Conservation (phyloP, 1,284 basidiomycete genomes). For the Trametes sp. region DNA sequence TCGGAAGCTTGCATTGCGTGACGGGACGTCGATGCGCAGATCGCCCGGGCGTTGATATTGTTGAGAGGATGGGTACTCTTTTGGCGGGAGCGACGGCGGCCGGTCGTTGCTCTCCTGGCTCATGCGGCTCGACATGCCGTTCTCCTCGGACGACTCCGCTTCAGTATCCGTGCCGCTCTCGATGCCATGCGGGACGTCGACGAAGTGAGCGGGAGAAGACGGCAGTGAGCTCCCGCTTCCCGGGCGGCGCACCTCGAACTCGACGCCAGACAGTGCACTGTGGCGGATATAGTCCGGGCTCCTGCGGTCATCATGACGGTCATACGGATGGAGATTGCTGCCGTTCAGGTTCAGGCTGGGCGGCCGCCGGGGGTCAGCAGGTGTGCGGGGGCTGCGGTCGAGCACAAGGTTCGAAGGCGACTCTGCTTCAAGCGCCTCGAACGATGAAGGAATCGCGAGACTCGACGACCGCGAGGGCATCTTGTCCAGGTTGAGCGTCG, state of each 20-base stretch:
- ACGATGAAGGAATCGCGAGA: slow-evolving; percentile 33
- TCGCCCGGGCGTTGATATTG: slow-evolving; percentile 16
- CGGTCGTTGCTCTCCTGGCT: slow-evolving; percentile 33
- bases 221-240: slow-evolving; percentile 49
- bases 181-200: slow-evolving; percentile 72
- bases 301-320: slow-evolving; percentile 37
- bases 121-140: slow-evolving; percentile 25
- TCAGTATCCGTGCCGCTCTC: slow-evolving; percentile 81
- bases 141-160: slow-evolving; percentile 52
- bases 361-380: slow-evolving; percentile 26
- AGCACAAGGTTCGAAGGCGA: slow-evolving; percentile 26
- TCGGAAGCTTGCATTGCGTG: too few relatives aligned
- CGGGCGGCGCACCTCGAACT: slow-evolving; percentile 34
- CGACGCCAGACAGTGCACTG: slow-evolving; percentile 30
- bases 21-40: slow-evolving; percentile 29
- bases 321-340: slow-evolving; percentile 31
- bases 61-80: slow-evolving; percentile 43
- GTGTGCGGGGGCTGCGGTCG: slow-evolving; percentile 26
- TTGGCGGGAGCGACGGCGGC: slow-evolving; percentile 61
- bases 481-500: slow-evolving; percentile 37
- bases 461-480: slow-evolving; percentile 37
- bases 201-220: slow-evolving; percentile 63
- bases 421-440: slow-evolving; percentile 32
- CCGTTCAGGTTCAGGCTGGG: slow-evolving; percentile 35
- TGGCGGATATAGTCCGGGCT: slow-evolving; percentile 32